Evolutionary conservation across 1,139 yeast genomes (phyloP).

Genomic region (Pneumocystis wakefieldiae): DNA sequence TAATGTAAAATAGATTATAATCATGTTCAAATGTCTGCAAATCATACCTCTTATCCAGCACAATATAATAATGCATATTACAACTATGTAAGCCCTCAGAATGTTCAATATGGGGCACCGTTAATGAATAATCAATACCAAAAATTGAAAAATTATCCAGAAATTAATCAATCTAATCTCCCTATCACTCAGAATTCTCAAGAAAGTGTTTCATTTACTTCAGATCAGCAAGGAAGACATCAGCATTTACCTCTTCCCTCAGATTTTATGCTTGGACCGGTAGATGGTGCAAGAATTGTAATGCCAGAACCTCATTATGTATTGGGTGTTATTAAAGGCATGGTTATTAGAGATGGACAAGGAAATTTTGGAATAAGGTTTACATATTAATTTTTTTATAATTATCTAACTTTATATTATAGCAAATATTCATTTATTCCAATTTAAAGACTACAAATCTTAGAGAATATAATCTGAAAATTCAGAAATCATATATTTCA

Average conservation of each 20-base stretch:
- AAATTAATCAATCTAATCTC: not conserved
- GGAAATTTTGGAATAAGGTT: slow-evolving; percentile 1
- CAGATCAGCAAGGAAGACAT: not conserved
- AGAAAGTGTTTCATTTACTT: not conserved
- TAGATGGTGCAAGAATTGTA: not conserved
- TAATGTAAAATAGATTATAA: not conserved
- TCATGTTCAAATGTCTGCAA: not conserved
- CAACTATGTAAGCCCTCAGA: not conserved
- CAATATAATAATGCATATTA: not conserved
- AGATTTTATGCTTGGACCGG: not conserved
- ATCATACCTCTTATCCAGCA: not conserved
- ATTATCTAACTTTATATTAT: not conserved
- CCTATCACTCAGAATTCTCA: not conserved
- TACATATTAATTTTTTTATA: not conserved
- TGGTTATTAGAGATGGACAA: slow-evolving; percentile 1
- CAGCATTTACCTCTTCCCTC: not conserved
- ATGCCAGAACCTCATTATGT: slow-evolving; percentile 1
- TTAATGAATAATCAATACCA: not conserved
- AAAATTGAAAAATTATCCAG: not conserved
- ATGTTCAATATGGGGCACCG: not conserved
- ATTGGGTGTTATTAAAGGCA: not conserved
- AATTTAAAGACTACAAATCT: not conserved
- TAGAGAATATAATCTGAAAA: not conserved
- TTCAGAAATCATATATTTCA: not conserved
- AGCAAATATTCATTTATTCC: not conserved